Evolutionary conservation across 2,329 filamentous ascomycete species (phyloP).

Genomic region (Colletotrichum sp.): DNA sequence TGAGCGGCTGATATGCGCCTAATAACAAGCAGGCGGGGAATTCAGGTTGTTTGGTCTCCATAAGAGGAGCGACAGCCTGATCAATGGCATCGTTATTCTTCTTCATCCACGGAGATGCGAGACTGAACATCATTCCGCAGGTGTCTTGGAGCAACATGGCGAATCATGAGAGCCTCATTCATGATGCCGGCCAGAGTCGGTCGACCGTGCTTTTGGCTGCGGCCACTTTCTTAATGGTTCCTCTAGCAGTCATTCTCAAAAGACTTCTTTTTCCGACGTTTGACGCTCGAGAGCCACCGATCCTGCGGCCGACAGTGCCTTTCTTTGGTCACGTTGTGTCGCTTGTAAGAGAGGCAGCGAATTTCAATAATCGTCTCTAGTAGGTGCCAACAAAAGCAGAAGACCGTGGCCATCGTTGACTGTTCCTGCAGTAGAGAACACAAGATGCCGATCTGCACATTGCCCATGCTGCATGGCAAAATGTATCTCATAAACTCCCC

Average conservation of each 20-base stretch:
- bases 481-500: conserved; percentile 51
- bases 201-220: background rate
- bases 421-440: conserved; percentile 24
- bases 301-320: conserved; percentile 44
- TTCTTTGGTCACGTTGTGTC: conserved; percentile 51
- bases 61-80: background rate
- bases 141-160: background rate
- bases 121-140: background rate
- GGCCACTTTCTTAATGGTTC: background rate
- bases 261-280: conserved; percentile 9
- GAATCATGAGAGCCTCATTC: background rate
- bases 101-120: background rate
- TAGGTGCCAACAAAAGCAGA: conserved; percentile 25
- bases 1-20: background rate
- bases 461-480: conserved; percentile 47
- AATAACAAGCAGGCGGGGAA: background rate
- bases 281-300: conserved; percentile 46
- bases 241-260: background rate
- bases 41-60: background rate
- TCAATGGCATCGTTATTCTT: background rate
- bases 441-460: conserved; percentile 42
- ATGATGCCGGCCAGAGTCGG: background rate
- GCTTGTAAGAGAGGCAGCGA: conserved; percentile 38
- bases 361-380: conserved; percentile 43
- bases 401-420: background rate